These are phyloP conservation scores for Bidens hawaiensis DNA, from an alignment of 140 eudicot genomes.

Conservation along the genomic window DNA sequence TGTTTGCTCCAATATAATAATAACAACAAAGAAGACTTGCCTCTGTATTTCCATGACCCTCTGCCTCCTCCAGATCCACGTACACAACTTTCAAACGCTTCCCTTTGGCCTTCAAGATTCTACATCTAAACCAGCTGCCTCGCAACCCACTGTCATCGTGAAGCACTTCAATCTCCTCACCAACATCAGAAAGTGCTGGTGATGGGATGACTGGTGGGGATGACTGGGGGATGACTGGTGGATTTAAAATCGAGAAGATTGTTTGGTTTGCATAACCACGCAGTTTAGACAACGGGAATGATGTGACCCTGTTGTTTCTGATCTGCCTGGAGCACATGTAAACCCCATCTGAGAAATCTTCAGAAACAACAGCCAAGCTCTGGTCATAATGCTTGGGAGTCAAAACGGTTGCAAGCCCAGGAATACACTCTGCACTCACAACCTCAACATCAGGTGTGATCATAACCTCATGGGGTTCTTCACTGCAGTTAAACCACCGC, in stretches of 20 bases:
- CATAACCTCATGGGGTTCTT: constrained; percentile 47
- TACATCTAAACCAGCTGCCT: constrained; percentile 75
- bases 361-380: constrained; percentile 27
- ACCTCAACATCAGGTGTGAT: constrained; percentile 40
- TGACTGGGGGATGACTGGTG: constrained; percentile 1
- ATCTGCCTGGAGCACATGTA: constrained; percentile 41
- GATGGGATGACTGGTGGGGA: too few species aligned
- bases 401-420: constrained; percentile 38
- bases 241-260: constrained; percentile 19
- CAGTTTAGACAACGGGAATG: constrained; percentile 36
- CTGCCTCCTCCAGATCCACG: constrained; percentile 40
- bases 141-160: constrained; percentile 63
- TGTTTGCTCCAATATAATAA: neutral
- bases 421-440: constrained; percentile 37
- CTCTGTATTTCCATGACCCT: constrained; percentile 44
- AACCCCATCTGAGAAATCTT: constrained; percentile 11
- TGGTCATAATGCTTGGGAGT: constrained; percentile 41
- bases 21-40: constrained; percentile 8
- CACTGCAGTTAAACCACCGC: constrained; percentile 35
- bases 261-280: constrained; percentile 44
- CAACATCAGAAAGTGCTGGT: constrained; percentile 24
- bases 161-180: constrained; percentile 48
- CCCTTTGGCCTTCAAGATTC: constrained; percentile 31
- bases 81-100: constrained; percentile 41
- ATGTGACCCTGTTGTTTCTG: constrained; percentile 20